phyloP scores from a whole-genome alignment of 306 rosid genomes.

The Dicorynia guianensis region DNA sequence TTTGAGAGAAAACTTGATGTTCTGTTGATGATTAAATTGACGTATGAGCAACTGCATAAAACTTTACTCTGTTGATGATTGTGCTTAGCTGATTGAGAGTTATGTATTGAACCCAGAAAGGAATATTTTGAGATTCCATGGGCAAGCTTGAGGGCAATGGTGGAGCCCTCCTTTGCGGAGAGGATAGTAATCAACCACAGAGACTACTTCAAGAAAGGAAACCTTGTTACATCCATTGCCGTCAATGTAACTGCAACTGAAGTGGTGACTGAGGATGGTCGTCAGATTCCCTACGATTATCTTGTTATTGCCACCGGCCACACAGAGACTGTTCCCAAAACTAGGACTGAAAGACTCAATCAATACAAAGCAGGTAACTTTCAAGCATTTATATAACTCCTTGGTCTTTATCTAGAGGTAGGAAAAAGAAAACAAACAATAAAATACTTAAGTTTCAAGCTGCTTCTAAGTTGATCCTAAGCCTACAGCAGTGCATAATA shows the following conservation, averaged over 20 bases:
- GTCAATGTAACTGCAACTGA: slow-evolving; percentile 64
- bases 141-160: slow-evolving; percentile 82
- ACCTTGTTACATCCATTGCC: slow-evolving; percentile 63
- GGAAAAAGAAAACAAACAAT: neutral
- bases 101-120: slow-evolving; percentile 59
- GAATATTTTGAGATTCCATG: slow-evolving; percentile 95
- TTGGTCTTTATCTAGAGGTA: neutral
- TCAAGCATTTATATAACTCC: neutral
- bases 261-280: slow-evolving; percentile 75
- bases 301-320: slow-evolving; percentile 89
- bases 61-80: neutral
- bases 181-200: slow-evolving; percentile 75
- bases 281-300: slow-evolving; percentile 63
- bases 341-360: slow-evolving; percentile 59
- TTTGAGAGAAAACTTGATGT: slow-evolving; percentile 1
- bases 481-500: neutral
- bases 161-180: slow-evolving; percentile 79
- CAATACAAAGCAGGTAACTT: slow-evolving; percentile 70
- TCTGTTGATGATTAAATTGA: slow-evolving; percentile 12
- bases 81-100: slow-evolving; percentile 28
- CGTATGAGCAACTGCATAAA: neutral
- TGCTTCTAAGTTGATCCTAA: neutral
- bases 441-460: slow-evolving; percentile 19
- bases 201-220: slow-evolving; percentile 74
- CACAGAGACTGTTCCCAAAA: slow-evolving; percentile 57